Evolutionary conservation across 495 filamentous ascomycete genomes (phyloP).

Genomic region (Penicillium cataractarum): DNA sequence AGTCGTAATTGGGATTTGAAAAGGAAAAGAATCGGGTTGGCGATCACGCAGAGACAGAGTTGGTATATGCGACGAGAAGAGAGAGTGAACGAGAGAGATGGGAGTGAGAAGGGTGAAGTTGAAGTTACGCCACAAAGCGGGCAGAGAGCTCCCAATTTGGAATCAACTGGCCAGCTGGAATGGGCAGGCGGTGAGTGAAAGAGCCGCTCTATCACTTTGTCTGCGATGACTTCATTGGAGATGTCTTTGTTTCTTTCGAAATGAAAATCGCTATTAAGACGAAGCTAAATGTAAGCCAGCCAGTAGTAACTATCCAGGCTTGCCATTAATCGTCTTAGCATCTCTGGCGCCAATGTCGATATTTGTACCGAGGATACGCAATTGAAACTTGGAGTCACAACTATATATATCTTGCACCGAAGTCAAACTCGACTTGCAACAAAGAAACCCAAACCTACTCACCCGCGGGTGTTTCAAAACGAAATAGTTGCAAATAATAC

Average conservation of each 20-base stretch:
- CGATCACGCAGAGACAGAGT: not conserved
- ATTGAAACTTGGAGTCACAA: not conserved
- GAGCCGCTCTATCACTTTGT: not conserved
- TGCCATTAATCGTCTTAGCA: too few relatives aligned
- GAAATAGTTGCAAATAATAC: not conserved
- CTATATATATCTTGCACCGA: not conserved
- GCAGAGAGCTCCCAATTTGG: slow-evolving; percentile 7
- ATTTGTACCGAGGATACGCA: too few relatives aligned
- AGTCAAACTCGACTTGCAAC: not conserved
- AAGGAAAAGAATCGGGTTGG: not conserved
- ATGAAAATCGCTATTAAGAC: not conserved
- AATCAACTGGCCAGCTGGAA: slow-evolving; percentile 6
- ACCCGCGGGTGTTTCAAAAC: not conserved
- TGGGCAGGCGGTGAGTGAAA: slow-evolving; percentile 12
- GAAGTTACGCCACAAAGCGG: slow-evolving; percentile 20
- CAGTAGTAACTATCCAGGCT: not conserved
- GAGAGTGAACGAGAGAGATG: not conserved
- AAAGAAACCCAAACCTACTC: not conserved
- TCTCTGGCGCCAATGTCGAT: too few relatives aligned
- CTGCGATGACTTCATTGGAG: slow-evolving; percentile 12
- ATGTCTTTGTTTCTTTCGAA: not conserved
- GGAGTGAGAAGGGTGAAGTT: slow-evolving; percentile 5
- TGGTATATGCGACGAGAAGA: not conserved
- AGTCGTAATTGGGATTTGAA: not conserved
- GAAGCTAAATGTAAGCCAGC: not conserved